Conservation (phyloP, 768 basidiomycete genomes). For the Panellus pusillus region DNA sequence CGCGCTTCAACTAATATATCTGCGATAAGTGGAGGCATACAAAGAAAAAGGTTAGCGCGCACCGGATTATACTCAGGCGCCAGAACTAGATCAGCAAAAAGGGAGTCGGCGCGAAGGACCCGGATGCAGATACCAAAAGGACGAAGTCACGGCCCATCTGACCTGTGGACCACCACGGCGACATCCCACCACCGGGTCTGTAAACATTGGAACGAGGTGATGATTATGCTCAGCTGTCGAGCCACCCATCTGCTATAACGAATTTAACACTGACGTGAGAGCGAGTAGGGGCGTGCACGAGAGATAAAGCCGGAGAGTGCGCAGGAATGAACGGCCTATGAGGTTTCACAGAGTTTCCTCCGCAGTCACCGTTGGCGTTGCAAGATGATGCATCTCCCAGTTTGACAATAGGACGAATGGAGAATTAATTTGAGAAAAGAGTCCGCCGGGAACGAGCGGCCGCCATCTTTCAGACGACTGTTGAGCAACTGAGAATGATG, state of each 20-base stretch:
- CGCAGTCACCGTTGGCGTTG: slow-evolving; percentile 2
- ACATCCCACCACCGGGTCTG: slow-evolving; percentile 2
- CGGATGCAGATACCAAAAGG: not conserved
- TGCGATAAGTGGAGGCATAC: not conserved
- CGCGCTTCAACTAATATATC: not conserved
- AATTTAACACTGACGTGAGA: slow-evolving; percentile 19
- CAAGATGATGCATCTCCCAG: not conserved
- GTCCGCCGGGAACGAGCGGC: not conserved
- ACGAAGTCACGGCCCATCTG: not conserved
- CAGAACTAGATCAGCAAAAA: too few species aligned
- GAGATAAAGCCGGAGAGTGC: slow-evolving; percentile 9
- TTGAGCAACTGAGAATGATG: not conserved
- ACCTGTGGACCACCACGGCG: slow-evolving; percentile 3
- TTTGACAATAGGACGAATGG: not conserved
- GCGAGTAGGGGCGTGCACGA: not conserved
- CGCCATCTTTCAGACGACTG: slow-evolving; percentile 6
- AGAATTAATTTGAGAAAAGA: not conserved
- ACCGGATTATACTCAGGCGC: too few species aligned
- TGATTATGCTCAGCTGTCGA: slow-evolving; percentile 11
- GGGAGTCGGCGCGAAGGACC: too few species aligned
- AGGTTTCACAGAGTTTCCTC: not conserved
- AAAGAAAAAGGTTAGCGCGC: not conserved
- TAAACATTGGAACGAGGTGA: slow-evolving; percentile 12
- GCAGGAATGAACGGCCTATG: not conserved
- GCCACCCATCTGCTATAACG: slow-evolving; percentile 16